Evolutionary conservation across 129 eudicot species (phyloP).

Genomic region (Centella asiatica): DNA sequence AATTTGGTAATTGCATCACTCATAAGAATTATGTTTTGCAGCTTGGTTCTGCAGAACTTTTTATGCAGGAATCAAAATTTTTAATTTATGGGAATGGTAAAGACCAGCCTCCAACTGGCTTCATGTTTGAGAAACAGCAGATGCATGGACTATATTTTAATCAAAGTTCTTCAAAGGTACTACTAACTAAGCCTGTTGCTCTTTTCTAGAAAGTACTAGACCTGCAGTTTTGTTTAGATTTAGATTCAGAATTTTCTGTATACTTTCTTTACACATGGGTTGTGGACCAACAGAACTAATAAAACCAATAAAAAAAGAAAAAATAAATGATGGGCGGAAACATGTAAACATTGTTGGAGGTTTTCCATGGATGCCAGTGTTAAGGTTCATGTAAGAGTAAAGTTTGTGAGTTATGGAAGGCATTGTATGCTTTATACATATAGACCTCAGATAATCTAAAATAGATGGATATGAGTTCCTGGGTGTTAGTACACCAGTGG

Average conservation of each 20-base stretch:
- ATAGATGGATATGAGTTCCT: no score
- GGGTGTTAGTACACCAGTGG: no score
- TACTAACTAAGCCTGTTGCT: not conserved
- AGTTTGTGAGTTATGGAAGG: no score
- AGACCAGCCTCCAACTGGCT: constrained; percentile 87
- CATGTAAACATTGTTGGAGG: no score
- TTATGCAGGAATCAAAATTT: constrained; percentile 70
- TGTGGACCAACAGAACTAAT: not conserved
- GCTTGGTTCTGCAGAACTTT: constrained; percentile 89
- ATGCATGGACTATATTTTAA: constrained; percentile 85
- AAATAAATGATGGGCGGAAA: no score
- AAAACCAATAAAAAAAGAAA: not conserved
- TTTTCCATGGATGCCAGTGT: no score
- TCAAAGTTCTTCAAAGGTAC: constrained; percentile 88
- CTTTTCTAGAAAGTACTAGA: not conserved
- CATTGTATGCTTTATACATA: no score
- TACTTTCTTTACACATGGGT: not conserved
- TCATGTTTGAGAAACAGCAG: constrained; percentile 89
- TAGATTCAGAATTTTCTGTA: not conserved
- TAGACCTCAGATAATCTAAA: no score
- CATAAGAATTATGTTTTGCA: constrained; percentile 24
- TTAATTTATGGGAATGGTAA: constrained; percentile 75
- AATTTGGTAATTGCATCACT: constrained; percentile 11
- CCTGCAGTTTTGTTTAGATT: no score
- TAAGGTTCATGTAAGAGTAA: no score